Evolutionary conservation across 768 basidiomycete genomes (phyloP), one percentile per base, ranked within the genome.

Genomic region (Boletellus ananiceps): DNA sequence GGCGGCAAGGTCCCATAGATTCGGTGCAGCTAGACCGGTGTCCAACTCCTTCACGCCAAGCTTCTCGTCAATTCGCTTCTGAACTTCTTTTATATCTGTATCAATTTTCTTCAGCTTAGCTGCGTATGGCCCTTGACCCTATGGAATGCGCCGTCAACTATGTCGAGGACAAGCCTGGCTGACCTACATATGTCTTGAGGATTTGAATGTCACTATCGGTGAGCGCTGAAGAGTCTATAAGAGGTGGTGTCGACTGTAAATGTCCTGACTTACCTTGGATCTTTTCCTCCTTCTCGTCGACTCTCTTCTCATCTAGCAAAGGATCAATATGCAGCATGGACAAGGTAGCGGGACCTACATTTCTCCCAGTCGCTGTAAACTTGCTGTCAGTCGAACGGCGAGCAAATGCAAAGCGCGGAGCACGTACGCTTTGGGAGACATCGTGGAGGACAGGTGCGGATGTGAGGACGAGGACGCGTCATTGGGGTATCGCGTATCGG

Each of bases 121-220:
- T 0, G 93, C 93, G 65, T 99, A 99, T 47, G 96, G 94, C 49
- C 96, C 96, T 88, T 97, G 95, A 46, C 96, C 95, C 93, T 98
- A 65, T 19, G 32, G 49, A 36, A 41, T 44, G 15, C 13, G 27
- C 48, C 34, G 53, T 39, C 41, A 33, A 32, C 37, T 39, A 9
- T 9, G 18, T 16, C 45, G n/a, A 13, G 23, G 21, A 23, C 32
- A 19, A 49, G 33, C 32, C 12, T n/a, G 42, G 38, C 31, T 16
- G 33, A 61, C 84, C 51, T 69, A 92, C 95, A 69, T 98, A 98
- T 51, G 95, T 99, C 75, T 97, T 96, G 55, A 99, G 82, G 58
- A 99, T 96, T 68, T 98, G 95, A 44, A 99, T 99, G 66, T 98
- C 96, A 57, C 91, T 93, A 61, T 97, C 95, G 64, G 98, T 96